phyloP scores from a whole-genome alignment of 2,329 filamentous ascomycete species.

The Byssochlamys sp. region DNA sequence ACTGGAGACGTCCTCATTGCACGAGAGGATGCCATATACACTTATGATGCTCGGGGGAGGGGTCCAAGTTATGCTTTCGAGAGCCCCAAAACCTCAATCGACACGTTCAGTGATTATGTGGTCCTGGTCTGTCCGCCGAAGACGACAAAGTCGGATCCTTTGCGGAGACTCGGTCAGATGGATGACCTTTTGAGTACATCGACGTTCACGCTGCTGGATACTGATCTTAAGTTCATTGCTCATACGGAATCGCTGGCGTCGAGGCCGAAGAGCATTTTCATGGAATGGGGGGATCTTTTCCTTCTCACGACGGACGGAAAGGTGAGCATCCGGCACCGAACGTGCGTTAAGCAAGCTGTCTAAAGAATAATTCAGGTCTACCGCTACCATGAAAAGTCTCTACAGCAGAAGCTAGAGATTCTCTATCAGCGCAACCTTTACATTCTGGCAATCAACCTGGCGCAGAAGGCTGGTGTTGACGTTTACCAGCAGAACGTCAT shows the following conservation, averaged over 20 bases:
- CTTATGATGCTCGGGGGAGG: constrained; percentile 74
- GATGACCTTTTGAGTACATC: constrained; percentile 78
- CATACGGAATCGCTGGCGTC: constrained; percentile 79
- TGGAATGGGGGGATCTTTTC: constrained; percentile 84
- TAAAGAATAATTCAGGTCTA: constrained; percentile 51
- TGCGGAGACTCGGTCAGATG: constrained; percentile 65
- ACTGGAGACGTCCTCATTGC: constrained; percentile 84
- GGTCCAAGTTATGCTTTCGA: constrained; percentile 87
- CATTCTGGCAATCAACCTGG: constrained; percentile 80
- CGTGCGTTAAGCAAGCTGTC: not conserved
- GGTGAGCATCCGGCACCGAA: constrained; percentile 39
- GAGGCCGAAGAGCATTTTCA: constrained; percentile 68
- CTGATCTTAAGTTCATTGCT: constrained; percentile 78
- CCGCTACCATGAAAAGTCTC: constrained; percentile 78
- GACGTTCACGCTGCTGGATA: constrained; percentile 83
- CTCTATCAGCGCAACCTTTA: constrained; percentile 91
- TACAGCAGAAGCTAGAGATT: constrained; percentile 85
- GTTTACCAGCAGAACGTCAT: constrained; percentile 77
- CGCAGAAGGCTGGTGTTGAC: constrained; percentile 78
- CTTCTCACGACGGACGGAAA: constrained; percentile 88
- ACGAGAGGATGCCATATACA: constrained; percentile 89
- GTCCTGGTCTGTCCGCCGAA: constrained; percentile 73
- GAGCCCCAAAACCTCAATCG: constrained; percentile 72
- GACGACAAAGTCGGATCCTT: constrained; percentile 49
- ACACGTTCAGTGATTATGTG: constrained; percentile 74